Evolutionary conservation across 116 monocot species (phyloP).

Genomic region (Papilionanthe hybrid): DNA sequence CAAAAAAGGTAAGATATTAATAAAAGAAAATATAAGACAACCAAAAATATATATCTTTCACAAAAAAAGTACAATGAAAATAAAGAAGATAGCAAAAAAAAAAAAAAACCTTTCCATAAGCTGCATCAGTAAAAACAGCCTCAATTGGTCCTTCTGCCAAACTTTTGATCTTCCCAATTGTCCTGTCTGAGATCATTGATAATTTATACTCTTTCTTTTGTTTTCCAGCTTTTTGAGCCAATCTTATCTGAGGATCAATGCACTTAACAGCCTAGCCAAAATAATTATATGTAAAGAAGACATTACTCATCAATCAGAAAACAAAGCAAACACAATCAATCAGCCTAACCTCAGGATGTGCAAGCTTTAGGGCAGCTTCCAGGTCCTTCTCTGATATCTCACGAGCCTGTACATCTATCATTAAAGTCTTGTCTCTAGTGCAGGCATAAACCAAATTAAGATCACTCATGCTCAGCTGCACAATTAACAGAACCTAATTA

Average conservation of each 20-base stretch:
- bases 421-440: constrained; percentile 81
- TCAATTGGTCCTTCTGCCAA: constrained; percentile 71
- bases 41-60: not conserved
- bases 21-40: not conserved
- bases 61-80: not conserved
- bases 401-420: constrained; percentile 99
- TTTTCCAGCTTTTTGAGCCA: constrained; percentile 92
- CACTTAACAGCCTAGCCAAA: constrained; percentile 79
- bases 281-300: not conserved
- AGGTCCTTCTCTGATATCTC: constrained; percentile 93
- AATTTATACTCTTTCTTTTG: constrained; percentile 77
- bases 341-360: constrained; percentile 82
- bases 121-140: constrained; percentile 84
- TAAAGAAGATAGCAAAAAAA: not conserved
- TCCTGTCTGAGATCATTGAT: constrained; percentile 71
- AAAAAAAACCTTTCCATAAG: constrained; percentile 80
- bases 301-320: not conserved
- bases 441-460: constrained; percentile 99
- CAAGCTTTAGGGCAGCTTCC: constrained; percentile 68
- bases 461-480: constrained; percentile 88
- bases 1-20: not conserved
- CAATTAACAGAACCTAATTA: not conserved
- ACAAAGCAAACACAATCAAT: constrained; percentile 5
- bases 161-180: constrained; percentile 59
- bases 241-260: constrained; percentile 86